Evolutionary conservation across 2,329 filamentous ascomycete genomes (phyloP), one percentile per base, ranked within the genome.

Genomic region (Penicillium sp.): DNA sequence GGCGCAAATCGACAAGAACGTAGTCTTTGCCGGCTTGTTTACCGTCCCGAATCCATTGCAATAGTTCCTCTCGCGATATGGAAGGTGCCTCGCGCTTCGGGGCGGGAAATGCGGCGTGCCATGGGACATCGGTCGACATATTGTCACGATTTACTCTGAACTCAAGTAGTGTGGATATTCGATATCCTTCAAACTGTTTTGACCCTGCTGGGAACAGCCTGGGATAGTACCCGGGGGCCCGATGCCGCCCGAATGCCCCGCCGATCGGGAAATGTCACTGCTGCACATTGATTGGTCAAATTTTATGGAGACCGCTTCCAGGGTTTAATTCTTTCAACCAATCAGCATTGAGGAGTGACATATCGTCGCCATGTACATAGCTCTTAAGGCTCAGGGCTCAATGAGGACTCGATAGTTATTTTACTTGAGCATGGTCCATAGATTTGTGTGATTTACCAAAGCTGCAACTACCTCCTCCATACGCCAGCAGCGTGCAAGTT

Each of bases 1-100:
- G 64, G 33, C 77, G 72, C 22, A 79, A 57, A 56, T 79, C 76
- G 10, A 79, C 65, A 8, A 77, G 61, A 0, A 77, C 56, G 54
- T 69, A 77, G 53, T 69, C 56, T 27, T 56, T 52, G 6, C 65
- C 65, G 1, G 56, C 50, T 45, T 53, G 51, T 43, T 55, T 63
- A 38, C 62, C 59, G 12, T 63, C 60, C 7, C 58, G 61, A 10
- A 75, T 52, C 65, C 71, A 68, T 16, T 63, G 52, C n/a, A 75
- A 56, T 3, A 75, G 50, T 13, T 70, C 67, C 36, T 65, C 54
- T 22, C 66, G 64, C 10, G 64, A 61, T 40, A 73, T 54, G 4
- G 56, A 52, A 3, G 61, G 45, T 3, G 63, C 62, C 0, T 52
- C 47, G n/a, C 54, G 61, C 43, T 54, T 64, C 4, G 72, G 72